These are phyloP conservation scores for Saposhnikovia divaricata DNA, from an alignment of 129 eudicot genomes.

Conservation along the genomic window DNA sequence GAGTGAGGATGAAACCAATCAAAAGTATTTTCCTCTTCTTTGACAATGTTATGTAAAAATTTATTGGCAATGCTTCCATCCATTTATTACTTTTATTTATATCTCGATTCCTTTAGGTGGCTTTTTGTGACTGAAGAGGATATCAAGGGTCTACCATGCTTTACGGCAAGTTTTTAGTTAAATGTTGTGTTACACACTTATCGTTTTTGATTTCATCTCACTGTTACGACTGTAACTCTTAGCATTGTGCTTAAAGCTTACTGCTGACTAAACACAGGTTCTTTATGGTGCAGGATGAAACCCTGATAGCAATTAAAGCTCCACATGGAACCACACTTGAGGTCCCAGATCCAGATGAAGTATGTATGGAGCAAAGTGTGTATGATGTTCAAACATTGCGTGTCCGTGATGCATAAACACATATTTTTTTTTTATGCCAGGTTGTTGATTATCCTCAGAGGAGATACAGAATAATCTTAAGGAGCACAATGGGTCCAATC, in stretches of 20 bases:
- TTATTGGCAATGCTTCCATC: background rate
- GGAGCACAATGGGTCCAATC: slow-evolving; percentile 99
- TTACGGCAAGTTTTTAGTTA: slow-evolving; percentile 47
- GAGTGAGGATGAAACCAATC: slow-evolving; percentile 80
- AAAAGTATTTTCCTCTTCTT: slow-evolving; percentile 40
- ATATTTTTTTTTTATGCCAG: slow-evolving; percentile 26
- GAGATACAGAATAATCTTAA: slow-evolving; percentile 92
- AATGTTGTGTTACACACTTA: background rate
- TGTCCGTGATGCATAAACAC: slow-evolving; percentile 14
- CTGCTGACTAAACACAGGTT: background rate
- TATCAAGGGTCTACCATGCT: slow-evolving; percentile 80
- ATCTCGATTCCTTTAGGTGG: slow-evolving; percentile 48
- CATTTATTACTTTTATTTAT: background rate
- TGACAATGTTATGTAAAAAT: background rate
- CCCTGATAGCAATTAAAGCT: slow-evolving; percentile 96
- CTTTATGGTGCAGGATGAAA: slow-evolving; percentile 58
- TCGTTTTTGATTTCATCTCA: background rate
- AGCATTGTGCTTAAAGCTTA: background rate
- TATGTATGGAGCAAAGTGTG: slow-evolving; percentile 21
- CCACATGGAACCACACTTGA: slow-evolving; percentile 99
- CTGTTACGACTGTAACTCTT: background rate
- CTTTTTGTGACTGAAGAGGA: slow-evolving; percentile 97
- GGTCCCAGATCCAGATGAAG: slow-evolving; percentile 99
- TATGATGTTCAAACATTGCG: background rate
- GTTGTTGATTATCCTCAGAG: slow-evolving; percentile 89